phyloP scores from a whole-genome alignment of 176 grass and related monocot genomes.

The Avena insularis region DNA sequence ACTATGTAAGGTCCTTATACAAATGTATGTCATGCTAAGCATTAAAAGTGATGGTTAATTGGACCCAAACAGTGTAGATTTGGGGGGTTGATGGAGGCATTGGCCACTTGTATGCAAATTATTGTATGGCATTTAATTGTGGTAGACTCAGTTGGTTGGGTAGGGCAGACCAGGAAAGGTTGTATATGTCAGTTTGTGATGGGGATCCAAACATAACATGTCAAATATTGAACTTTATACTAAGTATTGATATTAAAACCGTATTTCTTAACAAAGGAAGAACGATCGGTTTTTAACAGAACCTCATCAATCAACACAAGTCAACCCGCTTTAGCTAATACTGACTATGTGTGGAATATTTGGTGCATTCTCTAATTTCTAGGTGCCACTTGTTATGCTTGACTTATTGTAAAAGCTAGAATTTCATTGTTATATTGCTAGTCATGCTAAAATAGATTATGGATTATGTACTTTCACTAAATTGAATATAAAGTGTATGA shows the following conservation, averaged over 20 bases:
- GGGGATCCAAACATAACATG: neutral
- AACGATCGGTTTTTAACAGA: neutral
- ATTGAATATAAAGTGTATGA: neutral
- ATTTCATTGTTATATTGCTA: neutral
- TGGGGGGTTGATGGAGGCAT: neutral
- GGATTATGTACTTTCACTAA: neutral
- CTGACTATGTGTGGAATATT: neutral
- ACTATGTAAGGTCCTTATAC: neutral
- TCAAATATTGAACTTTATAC: neutral
- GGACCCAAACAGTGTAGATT: constrained; percentile 1
- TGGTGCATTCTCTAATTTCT: neutral
- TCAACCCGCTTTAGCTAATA: neutral
- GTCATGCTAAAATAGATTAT: neutral
- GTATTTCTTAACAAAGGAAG: neutral
- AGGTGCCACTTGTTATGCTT: neutral
- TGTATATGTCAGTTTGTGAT: neutral
- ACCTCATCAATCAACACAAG: neutral
- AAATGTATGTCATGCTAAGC: neutral
- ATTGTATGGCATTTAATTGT: neutral
- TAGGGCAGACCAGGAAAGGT: neutral
- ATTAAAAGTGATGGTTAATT: neutral
- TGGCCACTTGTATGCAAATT: neutral
- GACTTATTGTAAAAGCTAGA: neutral
- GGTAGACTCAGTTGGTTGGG: neutral
- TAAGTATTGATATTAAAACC: neutral